Evolutionary conservation across 2,329 filamentous ascomycete species (phyloP).

Genomic region (Aspergillus tamarii): DNA sequence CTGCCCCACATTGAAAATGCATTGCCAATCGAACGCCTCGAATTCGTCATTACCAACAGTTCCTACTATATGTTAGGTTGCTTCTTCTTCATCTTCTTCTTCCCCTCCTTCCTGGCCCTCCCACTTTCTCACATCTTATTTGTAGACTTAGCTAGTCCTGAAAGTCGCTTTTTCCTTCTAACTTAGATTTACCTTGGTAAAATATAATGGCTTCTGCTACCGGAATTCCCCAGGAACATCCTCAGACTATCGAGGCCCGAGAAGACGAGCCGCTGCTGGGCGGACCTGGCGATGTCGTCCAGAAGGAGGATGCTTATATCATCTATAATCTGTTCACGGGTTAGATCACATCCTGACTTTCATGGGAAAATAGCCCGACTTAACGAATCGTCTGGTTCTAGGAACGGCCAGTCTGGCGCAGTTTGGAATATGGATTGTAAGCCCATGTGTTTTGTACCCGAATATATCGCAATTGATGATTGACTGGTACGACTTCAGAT

Average conservation of each 20-base stretch:
- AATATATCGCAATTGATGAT: neutral
- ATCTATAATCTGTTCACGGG: constrained; percentile 74
- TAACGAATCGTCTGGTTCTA: constrained; percentile 38
- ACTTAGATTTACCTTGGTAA: neutral
- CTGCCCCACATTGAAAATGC: neutral
- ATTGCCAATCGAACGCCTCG: constrained; percentile 2
- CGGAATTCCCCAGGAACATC: constrained; percentile 62
- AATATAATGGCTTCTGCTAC: constrained; percentile 69
- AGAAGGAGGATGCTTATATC: constrained; percentile 66
- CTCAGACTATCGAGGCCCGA: constrained; percentile 40
- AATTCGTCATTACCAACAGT: neutral
- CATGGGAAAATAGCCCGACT: neutral
- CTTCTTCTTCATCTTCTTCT: neutral
- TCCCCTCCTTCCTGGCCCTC: neutral
- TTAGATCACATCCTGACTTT: constrained; percentile 38
- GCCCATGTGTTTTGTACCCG: constrained; percentile 22
- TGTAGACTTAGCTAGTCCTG: neutral
- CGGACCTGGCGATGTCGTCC: constrained; percentile 71
- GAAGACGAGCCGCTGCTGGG: constrained; percentile 75
- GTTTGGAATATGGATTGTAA: constrained; percentile 71
- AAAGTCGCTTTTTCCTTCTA: neutral
- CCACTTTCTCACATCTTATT: neutral
- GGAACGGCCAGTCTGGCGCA: constrained; percentile 83
- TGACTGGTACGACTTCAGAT: constrained; percentile 52
- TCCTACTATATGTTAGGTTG: neutral